Evolutionary conservation across 768 basidiomycete genomes (phyloP), one percentile per base, ranked within the genome.

Genomic region (Omphalotus guepiniiformis): DNA sequence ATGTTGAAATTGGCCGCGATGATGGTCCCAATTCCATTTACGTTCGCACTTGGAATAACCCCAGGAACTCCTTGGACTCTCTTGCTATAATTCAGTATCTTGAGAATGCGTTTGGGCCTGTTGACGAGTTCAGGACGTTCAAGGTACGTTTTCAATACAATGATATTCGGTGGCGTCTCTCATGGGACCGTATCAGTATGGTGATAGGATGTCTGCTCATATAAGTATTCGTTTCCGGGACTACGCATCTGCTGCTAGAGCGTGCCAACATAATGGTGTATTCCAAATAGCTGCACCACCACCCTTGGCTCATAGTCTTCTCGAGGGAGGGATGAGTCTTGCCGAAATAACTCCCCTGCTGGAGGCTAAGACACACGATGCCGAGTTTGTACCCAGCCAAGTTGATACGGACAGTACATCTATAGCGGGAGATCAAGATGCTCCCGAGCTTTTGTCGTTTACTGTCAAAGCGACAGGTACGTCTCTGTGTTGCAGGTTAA

Each of bases 1-100:
- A n/a, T n/a, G n/a, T n/a, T n/a, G n/a, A n/a, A n/a, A 39, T 47
- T 26, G 46, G 46, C 28, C 22, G 13, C 21, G 46, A 47, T 21
- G 19, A 21, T 11, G 26, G 38, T 16, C 46, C 36, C 5, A 47
- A 39, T 22, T 39, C 46, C 18, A 27, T 47, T 19, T 26, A 28
- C 16, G 22, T 47, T 18, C 13, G 21, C 8, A 30, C 37, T 15
- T 39, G 23, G 35, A 21, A 39, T 39, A 5, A 36, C 15, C 36
- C 38, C 3, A 18, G 36, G 11, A 23, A 29, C 16, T 16, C 46
- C 25, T 36, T 27, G 39, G 46, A 47, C 32, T 8, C 30, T 2
- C 46, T 47, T n/a, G 46, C 46, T 15, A 16, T 36, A 9, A 21
- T 39, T 9, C 23, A 47, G 22, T 39, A 47, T 22, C 35, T 47